These are phyloP conservation scores for Kalanchoe fedtschenkoi DNA, from an alignment of 164 flowering plant species.

Conservation along the genomic window DNA sequence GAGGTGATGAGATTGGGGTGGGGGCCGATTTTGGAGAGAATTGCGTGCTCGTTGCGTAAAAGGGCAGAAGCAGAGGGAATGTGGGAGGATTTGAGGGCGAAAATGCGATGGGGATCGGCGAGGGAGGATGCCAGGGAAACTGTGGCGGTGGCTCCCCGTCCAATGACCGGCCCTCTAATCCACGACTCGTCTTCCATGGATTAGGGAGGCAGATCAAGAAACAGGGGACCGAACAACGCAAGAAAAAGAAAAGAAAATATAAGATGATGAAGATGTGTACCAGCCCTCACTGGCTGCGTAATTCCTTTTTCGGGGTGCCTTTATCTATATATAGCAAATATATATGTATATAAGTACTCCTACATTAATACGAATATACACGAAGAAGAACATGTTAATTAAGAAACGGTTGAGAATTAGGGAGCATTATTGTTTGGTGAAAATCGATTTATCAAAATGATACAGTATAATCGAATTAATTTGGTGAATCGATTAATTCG, in stretches of 20 bases:
- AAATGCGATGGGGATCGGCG: conserved; percentile 23
- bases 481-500: too few species aligned
- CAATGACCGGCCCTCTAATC: conserved; percentile 53
- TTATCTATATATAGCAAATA: too few species aligned
- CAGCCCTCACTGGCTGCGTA: too few species aligned
- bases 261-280: neutral
- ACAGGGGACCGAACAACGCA: neutral
- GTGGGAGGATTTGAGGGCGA: conserved; percentile 61
- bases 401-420: too few species aligned
- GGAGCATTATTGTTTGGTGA: too few species aligned
- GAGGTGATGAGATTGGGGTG: conserved; percentile 35
- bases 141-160: conserved; percentile 53
- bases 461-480: too few species aligned
- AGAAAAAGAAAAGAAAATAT: neutral
- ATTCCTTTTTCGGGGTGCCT: too few species aligned
- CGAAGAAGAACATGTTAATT: too few species aligned
- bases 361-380: too few species aligned
- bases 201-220: neutral
- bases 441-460: too few species aligned
- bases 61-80: conserved; percentile 20
- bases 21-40: conserved; percentile 30
- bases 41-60: conserved; percentile 37
- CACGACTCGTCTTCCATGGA: conserved; percentile 25
- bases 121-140: conserved; percentile 18
- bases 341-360: too few species aligned